Conservation (phyloP, 2,329 filamentous ascomycete species). For the Aspergillus amoenus region DNA sequence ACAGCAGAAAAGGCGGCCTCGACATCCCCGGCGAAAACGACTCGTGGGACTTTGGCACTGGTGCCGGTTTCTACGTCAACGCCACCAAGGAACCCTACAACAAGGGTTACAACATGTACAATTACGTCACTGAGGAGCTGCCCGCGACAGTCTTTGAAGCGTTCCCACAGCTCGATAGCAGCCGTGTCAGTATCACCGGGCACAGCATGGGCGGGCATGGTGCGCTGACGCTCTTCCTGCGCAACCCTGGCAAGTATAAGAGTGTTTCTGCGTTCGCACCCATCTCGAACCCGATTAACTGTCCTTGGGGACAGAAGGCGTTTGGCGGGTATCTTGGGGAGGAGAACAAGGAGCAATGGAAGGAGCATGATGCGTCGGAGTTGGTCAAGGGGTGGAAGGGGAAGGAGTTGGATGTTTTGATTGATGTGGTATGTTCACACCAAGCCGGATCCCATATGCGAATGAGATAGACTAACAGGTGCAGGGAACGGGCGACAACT, state of each 20-base stretch:
- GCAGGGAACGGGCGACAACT: slow-evolving; percentile 88
- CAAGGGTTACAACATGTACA: slow-evolving; percentile 88
- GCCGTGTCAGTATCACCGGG: slow-evolving; percentile 78
- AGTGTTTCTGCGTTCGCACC: slow-evolving; percentile 88
- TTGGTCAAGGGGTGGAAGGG: slow-evolving; percentile 74
- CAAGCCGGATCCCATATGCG: neutral
- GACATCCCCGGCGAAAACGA: slow-evolving; percentile 82
- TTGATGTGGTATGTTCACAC: slow-evolving; percentile 71
- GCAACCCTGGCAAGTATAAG: slow-evolving; percentile 86
- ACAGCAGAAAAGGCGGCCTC: slow-evolving; percentile 61
- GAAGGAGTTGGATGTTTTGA: slow-evolving; percentile 70
- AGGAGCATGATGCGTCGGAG: slow-evolving; percentile 88
- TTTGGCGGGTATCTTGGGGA: slow-evolving; percentile 87
- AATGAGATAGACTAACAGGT: neutral
- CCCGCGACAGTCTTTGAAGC: slow-evolving; percentile 70
- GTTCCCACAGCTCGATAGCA: slow-evolving; percentile 70
- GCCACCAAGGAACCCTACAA: slow-evolving; percentile 73
- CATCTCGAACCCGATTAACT: slow-evolving; percentile 79
- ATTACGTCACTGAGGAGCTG: slow-evolving; percentile 87
- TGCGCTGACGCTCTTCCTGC: slow-evolving; percentile 81
- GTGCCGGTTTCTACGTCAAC: slow-evolving; percentile 93
- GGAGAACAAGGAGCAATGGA: slow-evolving; percentile 72
- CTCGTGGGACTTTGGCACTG: slow-evolving; percentile 84
- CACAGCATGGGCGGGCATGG: slow-evolving; percentile 98
- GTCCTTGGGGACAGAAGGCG: slow-evolving; percentile 94